Conservation (phyloP, 2,329 filamentous ascomycete genomes). For the Tolypocladium album region DNA sequence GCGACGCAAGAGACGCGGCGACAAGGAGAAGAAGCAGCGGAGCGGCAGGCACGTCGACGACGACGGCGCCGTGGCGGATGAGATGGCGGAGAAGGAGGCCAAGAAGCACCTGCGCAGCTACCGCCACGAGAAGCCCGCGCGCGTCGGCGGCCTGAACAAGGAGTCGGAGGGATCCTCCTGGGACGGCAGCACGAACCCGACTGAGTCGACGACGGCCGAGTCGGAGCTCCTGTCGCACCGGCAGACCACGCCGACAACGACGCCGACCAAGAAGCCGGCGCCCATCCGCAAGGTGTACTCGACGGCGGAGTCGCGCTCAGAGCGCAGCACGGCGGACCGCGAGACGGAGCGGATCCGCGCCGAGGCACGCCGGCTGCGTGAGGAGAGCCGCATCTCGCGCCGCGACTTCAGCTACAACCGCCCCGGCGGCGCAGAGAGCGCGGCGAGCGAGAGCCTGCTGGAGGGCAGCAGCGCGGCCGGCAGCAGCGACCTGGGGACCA, state of each 20-base stretch:
- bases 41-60: conserved; percentile 37
- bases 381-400: conserved; percentile 34
- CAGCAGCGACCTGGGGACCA: conserved; percentile 43
- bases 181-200: conserved; percentile 62
- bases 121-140: conserved; percentile 74
- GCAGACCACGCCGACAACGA: conserved; percentile 45
- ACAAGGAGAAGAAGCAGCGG: conserved; percentile 29
- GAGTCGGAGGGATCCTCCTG: conserved; percentile 68
- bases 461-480: too few relatives aligned
- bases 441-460: conserved; percentile 19
- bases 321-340: conserved; percentile 29
- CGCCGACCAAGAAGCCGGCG: conserved; percentile 31
- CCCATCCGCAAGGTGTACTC: conserved; percentile 52
- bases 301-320: conserved; percentile 33
- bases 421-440: conserved; percentile 22
- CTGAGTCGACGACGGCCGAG: conserved; percentile 39
- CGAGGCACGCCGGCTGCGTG: conserved; percentile 45
- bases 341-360: conserved; percentile 44
- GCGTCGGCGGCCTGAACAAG: conserved; percentile 83
- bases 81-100: conserved; percentile 51
- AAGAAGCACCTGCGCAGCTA: conserved; percentile 68
- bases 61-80: conserved; percentile 48
- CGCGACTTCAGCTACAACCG: conserved; percentile 46
- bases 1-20: conserved; percentile 17
- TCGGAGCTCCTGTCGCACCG: conserved; percentile 50